Conservation (phyloP, 495 filamentous ascomycete genomes). For the Tetracladium marchalianum region DNA sequence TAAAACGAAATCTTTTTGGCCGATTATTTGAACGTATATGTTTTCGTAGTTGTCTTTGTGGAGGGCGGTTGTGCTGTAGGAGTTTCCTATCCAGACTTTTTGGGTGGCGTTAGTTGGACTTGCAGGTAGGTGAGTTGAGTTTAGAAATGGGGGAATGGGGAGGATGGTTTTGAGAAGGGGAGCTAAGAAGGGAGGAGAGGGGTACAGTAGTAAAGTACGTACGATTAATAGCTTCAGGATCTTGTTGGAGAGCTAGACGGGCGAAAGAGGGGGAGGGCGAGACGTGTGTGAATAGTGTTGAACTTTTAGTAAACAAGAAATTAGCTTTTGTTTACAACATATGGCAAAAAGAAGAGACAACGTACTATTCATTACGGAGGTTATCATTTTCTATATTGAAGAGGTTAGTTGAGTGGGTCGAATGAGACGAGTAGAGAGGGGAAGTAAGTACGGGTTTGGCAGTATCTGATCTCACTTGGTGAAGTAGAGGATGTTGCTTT, state of each 20-base stretch:
- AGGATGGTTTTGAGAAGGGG: no score
- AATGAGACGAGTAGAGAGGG: not conserved
- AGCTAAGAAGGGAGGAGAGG: no score
- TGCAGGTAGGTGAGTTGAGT: no score
- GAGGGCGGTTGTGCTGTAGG: conserved; percentile 50
- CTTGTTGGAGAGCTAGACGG: conserved; percentile 46
- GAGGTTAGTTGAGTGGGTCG: not conserved
- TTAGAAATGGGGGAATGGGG: no score
- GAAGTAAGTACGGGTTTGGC: conserved; percentile 37
- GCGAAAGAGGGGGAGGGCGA: conserved; percentile 53
- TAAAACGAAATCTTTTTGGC: conserved; percentile 60
- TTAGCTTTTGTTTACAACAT: no score
- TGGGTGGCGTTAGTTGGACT: no score
- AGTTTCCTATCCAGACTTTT: conserved; percentile 62
- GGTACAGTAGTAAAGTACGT: no score
- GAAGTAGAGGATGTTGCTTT: not conserved
- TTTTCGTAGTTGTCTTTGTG: conserved; percentile 80
- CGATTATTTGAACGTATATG: conserved; percentile 63
- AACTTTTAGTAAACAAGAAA: no score
- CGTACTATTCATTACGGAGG: conserved; percentile 52
- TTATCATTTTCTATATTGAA: conserved; percentile 58
- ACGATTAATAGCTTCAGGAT: conserved; percentile 60
- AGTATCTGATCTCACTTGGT: conserved; percentile 34
- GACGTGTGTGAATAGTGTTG: conserved; percentile 42
- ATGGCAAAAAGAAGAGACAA: no score